Evolutionary conservation across 495 filamentous ascomycete genomes (phyloP), one percentile per base, ranked within the genome.

Genomic region (Penicillium cinerascens): DNA sequence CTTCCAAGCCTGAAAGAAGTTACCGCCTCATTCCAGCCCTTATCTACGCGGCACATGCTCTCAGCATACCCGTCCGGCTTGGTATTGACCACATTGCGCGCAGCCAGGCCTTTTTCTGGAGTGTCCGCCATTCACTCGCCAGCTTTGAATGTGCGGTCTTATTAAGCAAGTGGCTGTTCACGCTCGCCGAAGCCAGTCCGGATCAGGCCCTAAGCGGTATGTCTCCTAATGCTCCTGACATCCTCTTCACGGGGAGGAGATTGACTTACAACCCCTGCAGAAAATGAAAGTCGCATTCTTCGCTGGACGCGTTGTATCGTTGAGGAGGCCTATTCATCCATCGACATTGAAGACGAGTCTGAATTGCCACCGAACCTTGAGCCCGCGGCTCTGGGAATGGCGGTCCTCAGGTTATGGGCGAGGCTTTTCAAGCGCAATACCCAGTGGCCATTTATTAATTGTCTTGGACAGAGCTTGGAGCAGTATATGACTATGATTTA

Each of bases 51-150:
- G 67, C 67, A 44, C 64, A 74, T 42, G 68, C 68, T 5, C 58
- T 74, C n/a, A 70, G 69, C 20, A 70, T 74, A 8, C 71, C 71
- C 4, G 70, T 74, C 1, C 60, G 68, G 6, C 42, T 74, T 11
- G 71, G 71, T 0, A 67, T 80, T 8, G 66, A 72, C 18, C 70
- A 73, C 18, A 73, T 78, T 42, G 76, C 75, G 7, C 68, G 62
- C 33, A 74, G 67, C 15, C 71, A 78, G 49, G 73, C 73, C 4
- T 73, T 78, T 27, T 74, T 76, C 41, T 80, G 76, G 77, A 73
- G 71, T 38, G 72, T 78, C 10, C 68, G 72, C 18, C 75, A 79
- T 54, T 76, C 75, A 0, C 61, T 78, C 15, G 73, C 70, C 7
- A 75, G 71, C 46, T 60, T 78, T 10, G 76, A 80, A 54, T 80